A percentile compares a stretch with the other conserved stretches of the same genome.
Conservation (phyloP, 768 basidiomycete genomes). For the Suillus variegatus region DNA sequence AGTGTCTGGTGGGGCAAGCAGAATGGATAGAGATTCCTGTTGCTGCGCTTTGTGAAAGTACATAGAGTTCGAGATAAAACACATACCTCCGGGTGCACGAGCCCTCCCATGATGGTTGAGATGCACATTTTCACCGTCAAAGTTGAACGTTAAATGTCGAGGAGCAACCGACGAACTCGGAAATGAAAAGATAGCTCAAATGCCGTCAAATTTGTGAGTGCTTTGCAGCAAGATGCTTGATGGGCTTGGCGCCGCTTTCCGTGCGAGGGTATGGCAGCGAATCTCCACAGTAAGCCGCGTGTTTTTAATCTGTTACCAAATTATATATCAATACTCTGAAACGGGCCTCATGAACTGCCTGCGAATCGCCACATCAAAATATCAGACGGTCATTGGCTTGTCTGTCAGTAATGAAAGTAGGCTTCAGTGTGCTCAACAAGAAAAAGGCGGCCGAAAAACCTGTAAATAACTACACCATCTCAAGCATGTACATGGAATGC, state of each 20-base stretch:
- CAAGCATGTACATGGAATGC: constrained; percentile 38
- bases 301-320: constrained; percentile 18
- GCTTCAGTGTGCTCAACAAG: constrained; percentile 2
- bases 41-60: neutral
- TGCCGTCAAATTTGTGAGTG: constrained; percentile 12
- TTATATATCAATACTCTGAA: constrained; percentile 11
- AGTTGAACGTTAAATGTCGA: constrained; percentile 1
- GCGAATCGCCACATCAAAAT: neutral
- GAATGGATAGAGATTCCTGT: neutral
- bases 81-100: neutral
- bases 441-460: constrained; percentile 3
- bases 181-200: constrained; percentile 3
- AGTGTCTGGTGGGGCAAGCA: neutral
- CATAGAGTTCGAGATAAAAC: neutral
- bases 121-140: neutral
- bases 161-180: constrained; percentile 5
- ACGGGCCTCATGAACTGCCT: neutral
- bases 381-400: neutral
- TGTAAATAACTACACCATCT: constrained; percentile 35
- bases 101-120: neutral
- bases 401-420: constrained; percentile 12
- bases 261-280: constrained; percentile 1
- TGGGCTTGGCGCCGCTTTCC: neutral
- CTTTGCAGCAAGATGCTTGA: neutral
- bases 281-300: constrained; percentile 11